Evolutionary conservation across 495 filamentous ascomycete genomes (phyloP).

Genomic region (Penicillium pulvis): DNA sequence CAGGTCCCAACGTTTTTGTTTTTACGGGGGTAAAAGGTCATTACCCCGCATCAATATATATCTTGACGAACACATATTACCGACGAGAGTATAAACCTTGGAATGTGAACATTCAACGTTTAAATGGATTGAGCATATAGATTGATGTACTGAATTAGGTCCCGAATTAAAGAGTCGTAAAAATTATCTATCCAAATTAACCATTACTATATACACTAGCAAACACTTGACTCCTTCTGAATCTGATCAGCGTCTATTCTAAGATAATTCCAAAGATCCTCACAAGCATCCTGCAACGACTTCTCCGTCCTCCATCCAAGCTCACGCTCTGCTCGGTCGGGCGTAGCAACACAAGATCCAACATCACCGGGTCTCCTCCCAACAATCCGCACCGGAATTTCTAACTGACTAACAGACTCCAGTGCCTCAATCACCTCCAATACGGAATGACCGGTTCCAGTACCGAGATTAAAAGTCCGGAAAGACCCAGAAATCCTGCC

Average conservation of each 20-base stretch:
- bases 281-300: conserved; percentile 8
- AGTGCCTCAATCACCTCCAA: conserved; percentile 1
- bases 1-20: too few relatives aligned
- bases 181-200: neutral
- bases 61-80: too few relatives aligned
- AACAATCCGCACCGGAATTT: conserved; percentile 1
- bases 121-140: too few relatives aligned
- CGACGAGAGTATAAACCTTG: too few relatives aligned
- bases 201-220: neutral
- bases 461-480: conserved; percentile 8
- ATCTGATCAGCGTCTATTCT: conserved; percentile 1
- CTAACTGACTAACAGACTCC: conserved; percentile 2
- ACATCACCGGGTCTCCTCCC: conserved; percentile 6
- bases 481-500: conserved; percentile 6
- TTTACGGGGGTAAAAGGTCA: too few relatives aligned
- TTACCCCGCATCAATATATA: too few relatives aligned
- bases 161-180: too few relatives aligned
- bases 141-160: too few relatives aligned
- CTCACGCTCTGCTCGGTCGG: conserved; percentile 5
- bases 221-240: neutral
- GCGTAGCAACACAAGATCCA: conserved; percentile 6
- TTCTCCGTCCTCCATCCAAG: conserved; percentile 8
- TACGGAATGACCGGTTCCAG: neutral
- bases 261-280: conserved; percentile 12
- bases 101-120: too few relatives aligned